These are phyloP conservation scores for Gyrodon lividus DNA, from an alignment of 768 basidiomycete genomes.

Conservation along the genomic window DNA sequence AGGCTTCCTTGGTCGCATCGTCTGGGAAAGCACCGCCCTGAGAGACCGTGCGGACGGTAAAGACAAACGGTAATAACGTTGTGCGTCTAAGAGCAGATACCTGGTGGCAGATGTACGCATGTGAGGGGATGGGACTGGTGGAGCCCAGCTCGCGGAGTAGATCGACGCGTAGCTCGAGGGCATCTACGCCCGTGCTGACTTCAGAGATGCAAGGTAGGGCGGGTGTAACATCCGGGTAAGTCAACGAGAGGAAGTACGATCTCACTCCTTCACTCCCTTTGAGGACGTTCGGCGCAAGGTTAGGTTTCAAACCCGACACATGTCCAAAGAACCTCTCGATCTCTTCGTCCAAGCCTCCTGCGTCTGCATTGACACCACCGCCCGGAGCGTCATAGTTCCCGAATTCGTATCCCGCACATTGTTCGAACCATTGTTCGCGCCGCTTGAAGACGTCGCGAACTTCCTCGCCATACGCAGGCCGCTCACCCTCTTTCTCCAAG, in stretches of 20 bases:
- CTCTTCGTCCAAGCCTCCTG: constrained; percentile 48
- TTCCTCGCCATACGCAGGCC: constrained; percentile 89
- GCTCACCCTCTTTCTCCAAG: constrained; percentile 67
- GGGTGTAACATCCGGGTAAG: constrained; percentile 82
- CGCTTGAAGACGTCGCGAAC: constrained; percentile 81
- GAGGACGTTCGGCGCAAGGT: constrained; percentile 53
- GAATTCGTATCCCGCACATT: constrained; percentile 82
- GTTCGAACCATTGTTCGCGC: constrained; percentile 82
- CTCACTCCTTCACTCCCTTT: constrained; percentile 43
- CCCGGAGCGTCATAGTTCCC: constrained; percentile 61
- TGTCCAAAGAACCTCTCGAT: constrained; percentile 86
- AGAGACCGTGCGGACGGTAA: constrained; percentile 81
- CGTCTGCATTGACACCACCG: constrained; percentile 14
- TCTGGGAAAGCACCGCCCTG: constrained; percentile 95
- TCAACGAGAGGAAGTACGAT: constrained; percentile 92
- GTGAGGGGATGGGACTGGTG: constrained; percentile 59
- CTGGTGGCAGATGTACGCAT: constrained; percentile 76
- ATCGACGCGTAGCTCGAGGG: constrained; percentile 92
- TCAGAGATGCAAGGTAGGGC: constrained; percentile 69
- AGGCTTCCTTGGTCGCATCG: constrained; percentile 63
- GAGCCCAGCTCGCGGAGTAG: constrained; percentile 59
- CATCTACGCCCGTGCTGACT: constrained; percentile 82
- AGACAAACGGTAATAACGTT: constrained; percentile 85
- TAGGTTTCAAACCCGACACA: constrained; percentile 70
- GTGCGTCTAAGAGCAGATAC: constrained; percentile 73